Conservation (phyloP, 768 basidiomycete species). For the Grammothele lineata region DNA sequence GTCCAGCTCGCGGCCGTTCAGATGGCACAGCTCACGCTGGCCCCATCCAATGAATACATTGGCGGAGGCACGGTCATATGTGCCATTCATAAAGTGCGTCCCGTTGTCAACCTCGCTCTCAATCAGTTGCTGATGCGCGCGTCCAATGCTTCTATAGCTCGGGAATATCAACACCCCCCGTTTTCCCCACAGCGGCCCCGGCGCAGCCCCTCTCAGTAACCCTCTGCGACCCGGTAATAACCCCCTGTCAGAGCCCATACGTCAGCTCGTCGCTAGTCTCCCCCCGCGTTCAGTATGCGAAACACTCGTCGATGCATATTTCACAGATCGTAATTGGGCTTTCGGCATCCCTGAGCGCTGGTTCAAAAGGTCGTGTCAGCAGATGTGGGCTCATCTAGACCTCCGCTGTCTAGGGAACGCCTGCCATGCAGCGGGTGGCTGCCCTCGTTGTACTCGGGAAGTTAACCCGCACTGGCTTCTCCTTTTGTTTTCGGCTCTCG, state of each 20-base stretch:
- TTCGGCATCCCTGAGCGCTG: slow-evolving; percentile 47
- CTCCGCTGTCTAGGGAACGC: slow-evolving; percentile 12
- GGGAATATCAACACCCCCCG: slow-evolving; percentile 33
- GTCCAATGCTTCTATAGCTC: slow-evolving; percentile 21
- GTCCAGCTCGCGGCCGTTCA: slow-evolving; percentile 38
- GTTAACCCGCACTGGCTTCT: slow-evolving; percentile 49
- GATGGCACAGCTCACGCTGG: slow-evolving; percentile 41
- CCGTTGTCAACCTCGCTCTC: neutral
- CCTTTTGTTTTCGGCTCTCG: slow-evolving; percentile 46
- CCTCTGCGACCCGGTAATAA: slow-evolving; percentile 20
- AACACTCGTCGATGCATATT: slow-evolving; percentile 30
- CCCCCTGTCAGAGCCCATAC: slow-evolving; percentile 31
- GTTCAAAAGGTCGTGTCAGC: slow-evolving; percentile 38
- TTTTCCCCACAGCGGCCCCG: slow-evolving; percentile 41
- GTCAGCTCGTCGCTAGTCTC: slow-evolving; percentile 27
- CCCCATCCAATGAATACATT: slow-evolving; percentile 42
- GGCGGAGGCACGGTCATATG: slow-evolving; percentile 45
- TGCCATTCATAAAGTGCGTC: slow-evolving; percentile 41
- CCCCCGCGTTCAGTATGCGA: slow-evolving; percentile 16
- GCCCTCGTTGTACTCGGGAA: slow-evolving; percentile 25
- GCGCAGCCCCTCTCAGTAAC: slow-evolving; percentile 3
- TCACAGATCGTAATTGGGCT: slow-evolving; percentile 45
- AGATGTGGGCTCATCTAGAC: slow-evolving; percentile 45
- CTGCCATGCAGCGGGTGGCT: slow-evolving; percentile 24
- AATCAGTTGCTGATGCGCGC: neutral